phyloP scores from a whole-genome alignment of 2,329 filamentous ascomycete species.

The Xylariaceae sp. region DNA sequence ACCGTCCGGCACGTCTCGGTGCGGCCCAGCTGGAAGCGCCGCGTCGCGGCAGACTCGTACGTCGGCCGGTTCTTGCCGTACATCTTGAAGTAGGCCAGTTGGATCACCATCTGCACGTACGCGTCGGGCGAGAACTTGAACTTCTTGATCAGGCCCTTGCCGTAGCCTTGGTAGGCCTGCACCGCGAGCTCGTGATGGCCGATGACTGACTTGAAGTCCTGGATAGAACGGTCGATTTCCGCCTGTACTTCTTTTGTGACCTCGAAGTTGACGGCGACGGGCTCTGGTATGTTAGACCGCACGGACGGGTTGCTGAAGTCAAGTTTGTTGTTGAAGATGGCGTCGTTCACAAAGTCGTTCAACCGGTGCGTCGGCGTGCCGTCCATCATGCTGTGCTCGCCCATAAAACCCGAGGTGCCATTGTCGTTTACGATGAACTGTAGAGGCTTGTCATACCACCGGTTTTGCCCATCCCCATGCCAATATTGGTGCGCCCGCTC shows the following conservation, averaged over 20 bases:
- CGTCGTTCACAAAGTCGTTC: slow-evolving; percentile 90
- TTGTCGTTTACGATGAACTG: slow-evolving; percentile 99
- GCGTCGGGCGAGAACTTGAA: slow-evolving; percentile 98
- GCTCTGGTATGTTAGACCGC: slow-evolving; percentile 83
- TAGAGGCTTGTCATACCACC: slow-evolving; percentile 97
- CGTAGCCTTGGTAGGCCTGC: slow-evolving; percentile 95
- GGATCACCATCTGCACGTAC: slow-evolving; percentile 98
- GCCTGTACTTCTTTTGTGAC: slow-evolving; percentile 72
- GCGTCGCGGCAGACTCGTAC: slow-evolving; percentile 93
- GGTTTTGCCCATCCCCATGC: slow-evolving; percentile 94
- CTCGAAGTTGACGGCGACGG: slow-evolving; percentile 75
- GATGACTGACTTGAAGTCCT: slow-evolving; percentile 82
- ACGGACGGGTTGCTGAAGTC: slow-evolving; percentile 79
- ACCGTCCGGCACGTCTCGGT: slow-evolving; percentile 95
- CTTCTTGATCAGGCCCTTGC: slow-evolving; percentile 98
- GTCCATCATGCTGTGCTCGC: slow-evolving; percentile 99
- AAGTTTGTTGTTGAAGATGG: slow-evolving; percentile 93
- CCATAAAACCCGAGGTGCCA: slow-evolving; percentile 95
- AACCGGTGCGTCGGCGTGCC: slow-evolving; percentile 95
- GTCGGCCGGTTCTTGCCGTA: slow-evolving; percentile 97
- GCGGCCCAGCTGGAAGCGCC: slow-evolving; percentile 93
- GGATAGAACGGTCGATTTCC: slow-evolving; percentile 77
- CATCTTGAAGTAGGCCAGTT: slow-evolving; percentile 98
- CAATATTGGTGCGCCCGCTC: slow-evolving; percentile 96
- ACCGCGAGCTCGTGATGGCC: slow-evolving; percentile 87